Evolutionary conservation across 371 early-diverging fungal genomes (phyloP), one percentile per base, ranked within the genome.

Genomic region (Mortierella polycephala): DNA sequence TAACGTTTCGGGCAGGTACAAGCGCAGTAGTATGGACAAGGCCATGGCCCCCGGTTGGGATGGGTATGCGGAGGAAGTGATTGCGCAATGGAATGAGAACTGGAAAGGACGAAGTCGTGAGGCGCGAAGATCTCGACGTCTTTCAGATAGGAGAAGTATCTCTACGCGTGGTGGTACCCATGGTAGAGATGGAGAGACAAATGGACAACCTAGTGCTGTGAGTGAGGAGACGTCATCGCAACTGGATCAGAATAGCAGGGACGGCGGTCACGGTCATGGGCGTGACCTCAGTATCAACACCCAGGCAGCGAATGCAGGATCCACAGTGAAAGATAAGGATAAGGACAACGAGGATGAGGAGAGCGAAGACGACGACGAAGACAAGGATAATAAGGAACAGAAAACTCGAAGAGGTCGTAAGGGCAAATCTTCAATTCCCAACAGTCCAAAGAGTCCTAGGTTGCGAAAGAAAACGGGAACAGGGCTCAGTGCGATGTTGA

Each of bases 61-160:
- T 37, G 76, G 76, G 10, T 76, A 76, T 60, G 76, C 76, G 7
- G 76, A 76, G 41, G 67, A 71, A 30, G 57, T 76, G 37, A 76
- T 76, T 47, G 60, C 71, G 9, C 61, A 71, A 9, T 76, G 76
- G 76, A 76, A 76, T 39, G 70, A 71, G 52, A 76, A 71, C 23
- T 76, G 76, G 76, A 60, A 53, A 13, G 75, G 70, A 11, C 69
- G 70, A 8, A 67, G 54, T 5, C 60, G 67, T 4, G 45, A 60
- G 21, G 69, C 69, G 3, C 54, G 62, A 21, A 57, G 64, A 30
- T 60, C 54, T 3, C 45, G 57, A n/a, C 67, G 71, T 44, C 41
- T 60, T 0, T 64, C 76, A 0, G 45, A 54, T 3, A 57, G 59
- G 5, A 62, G 61, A 18, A 55, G 57, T 14, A 18, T 55, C 1